phyloP scores from a whole-genome alignment of 2,329 filamentous ascomycete genomes.

The Rutstroemia sp. region DNA sequence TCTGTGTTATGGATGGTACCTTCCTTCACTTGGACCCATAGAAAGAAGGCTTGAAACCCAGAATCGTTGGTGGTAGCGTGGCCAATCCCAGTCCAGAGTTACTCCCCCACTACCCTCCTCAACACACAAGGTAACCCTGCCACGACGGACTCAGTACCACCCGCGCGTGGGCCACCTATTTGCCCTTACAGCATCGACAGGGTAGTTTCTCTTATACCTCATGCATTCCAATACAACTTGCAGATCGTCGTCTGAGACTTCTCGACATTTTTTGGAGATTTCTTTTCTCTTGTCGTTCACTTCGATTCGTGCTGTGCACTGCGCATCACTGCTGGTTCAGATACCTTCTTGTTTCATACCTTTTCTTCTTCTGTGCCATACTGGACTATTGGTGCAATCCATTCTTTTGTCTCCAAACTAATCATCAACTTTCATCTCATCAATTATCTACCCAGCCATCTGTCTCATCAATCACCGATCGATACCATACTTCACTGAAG shows the following conservation, averaged over 20 bases:
- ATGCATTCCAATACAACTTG: slow-evolving; percentile 24
- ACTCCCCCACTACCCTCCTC: slow-evolving; percentile 9
- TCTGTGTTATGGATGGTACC: not conserved
- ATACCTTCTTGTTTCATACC: slow-evolving; percentile 17
- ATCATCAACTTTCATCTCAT: slow-evolving; percentile 5
- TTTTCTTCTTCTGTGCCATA: slow-evolving; percentile 23
- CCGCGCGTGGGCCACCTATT: slow-evolving; percentile 22
- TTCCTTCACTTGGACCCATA: slow-evolving; percentile 3
- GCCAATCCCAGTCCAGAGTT: slow-evolving; percentile 8
- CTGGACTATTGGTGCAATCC: slow-evolving; percentile 25
- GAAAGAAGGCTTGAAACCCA: slow-evolving; percentile 16
- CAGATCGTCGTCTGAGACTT: slow-evolving; percentile 13
- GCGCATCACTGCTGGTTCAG: slow-evolving; percentile 29
- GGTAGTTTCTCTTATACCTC: slow-evolving; percentile 28
- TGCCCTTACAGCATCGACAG: slow-evolving; percentile 8
- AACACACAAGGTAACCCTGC: slow-evolving; percentile 7
- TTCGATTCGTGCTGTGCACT: slow-evolving; percentile 22
- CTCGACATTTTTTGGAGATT: not conserved
- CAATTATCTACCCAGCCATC: slow-evolving; percentile 4
- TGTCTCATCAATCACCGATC: slow-evolving; percentile 12
- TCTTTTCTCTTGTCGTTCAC: slow-evolving; percentile 22
- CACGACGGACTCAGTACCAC: slow-evolving; percentile 17
- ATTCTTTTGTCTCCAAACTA: slow-evolving; percentile 12
- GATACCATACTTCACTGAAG: slow-evolving; percentile 9
- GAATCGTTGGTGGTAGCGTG: slow-evolving; percentile 12